A percentile compares a stretch with the other conserved stretches of the same genome.
These are phyloP conservation scores for Cryphonectria radicalis DNA, from an alignment of 2,329 filamentous ascomycete genomes.

Conservation along the genomic window DNA sequence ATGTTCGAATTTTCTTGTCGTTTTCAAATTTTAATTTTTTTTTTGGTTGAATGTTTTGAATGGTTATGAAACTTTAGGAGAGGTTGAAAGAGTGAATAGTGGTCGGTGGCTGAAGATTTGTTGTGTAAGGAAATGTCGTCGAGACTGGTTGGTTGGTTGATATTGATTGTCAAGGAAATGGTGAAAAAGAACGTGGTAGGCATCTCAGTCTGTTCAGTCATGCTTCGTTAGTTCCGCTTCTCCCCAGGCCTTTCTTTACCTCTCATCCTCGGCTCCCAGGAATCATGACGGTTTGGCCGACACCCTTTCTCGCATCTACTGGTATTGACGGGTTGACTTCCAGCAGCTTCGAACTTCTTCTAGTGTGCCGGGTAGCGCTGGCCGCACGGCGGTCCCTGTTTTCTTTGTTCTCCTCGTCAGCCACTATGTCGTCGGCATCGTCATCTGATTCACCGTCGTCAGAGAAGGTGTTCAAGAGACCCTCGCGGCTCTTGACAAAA, in stretches of 20 bases:
- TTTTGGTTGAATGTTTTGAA: slow-evolving; percentile 20
- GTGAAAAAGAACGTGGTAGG: slow-evolving; percentile 25
- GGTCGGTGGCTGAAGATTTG: slow-evolving; percentile 34
- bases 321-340: slow-evolving; percentile 65
- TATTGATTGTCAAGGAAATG: slow-evolving; percentile 15
- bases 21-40: slow-evolving; percentile 30
- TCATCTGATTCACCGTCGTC: slow-evolving; percentile 39
- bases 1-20: slow-evolving; percentile 13
- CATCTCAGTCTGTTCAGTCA: slow-evolving; percentile 26
- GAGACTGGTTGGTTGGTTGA: slow-evolving; percentile 25
- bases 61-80: slow-evolving; percentile 23
- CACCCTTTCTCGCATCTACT: slow-evolving; percentile 49
- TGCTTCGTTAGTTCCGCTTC: slow-evolving; percentile 16
- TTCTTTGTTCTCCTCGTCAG: slow-evolving; percentile 41
- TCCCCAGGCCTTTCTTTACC: slow-evolving; percentile 13
- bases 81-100: slow-evolving; percentile 36
- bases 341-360: slow-evolving; percentile 75
- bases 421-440: slow-evolving; percentile 28
- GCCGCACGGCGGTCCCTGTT: slow-evolving; percentile 64
- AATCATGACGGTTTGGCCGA: slow-evolving; percentile 27
- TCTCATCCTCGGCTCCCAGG: slow-evolving; percentile 11
- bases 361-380: slow-evolving; percentile 73
- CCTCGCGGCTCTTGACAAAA: slow-evolving; percentile 57
- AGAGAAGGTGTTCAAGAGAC: slow-evolving; percentile 49
- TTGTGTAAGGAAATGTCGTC: slow-evolving; percentile 29